Base-by-base conservation (phyloP, 352 stramenopile genomes). In the Phytophthora pisi region DNA sequence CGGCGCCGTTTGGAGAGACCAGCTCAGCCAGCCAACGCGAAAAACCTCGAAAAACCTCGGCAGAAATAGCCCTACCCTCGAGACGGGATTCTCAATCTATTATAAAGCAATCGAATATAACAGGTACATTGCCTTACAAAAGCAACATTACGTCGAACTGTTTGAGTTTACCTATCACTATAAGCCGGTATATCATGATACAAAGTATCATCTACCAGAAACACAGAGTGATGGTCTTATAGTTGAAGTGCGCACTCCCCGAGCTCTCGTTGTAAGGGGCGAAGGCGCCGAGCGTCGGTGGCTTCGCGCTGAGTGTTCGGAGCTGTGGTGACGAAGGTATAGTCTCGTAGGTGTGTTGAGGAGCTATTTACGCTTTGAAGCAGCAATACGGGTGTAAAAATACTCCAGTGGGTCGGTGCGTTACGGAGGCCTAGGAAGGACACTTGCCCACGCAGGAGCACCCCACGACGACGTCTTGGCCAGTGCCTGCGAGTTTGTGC, bases 11-110 rank as follows among this genome's bases (percentile, higher is more conserved):
- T 68, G 42, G 36, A 53, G 57, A 74, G 51, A 52, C 43, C 40
- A 65, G 62, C 68, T 62, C 72, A 76, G 68, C 72, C 72, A 79
- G 66, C 64, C 72, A 79, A 74, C 38, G 8, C 15, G 47, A 63
- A 77, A 73, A 77, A 77, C 69, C 69, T 77, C 46, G 60, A 61
- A 63, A 77, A 74, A 71, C 51, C 59, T 73, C 54, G 28, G n/a
- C 20, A 8, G 10, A 15, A 7, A 30, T 30, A 47, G 8, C 40
- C 64, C 64, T 66, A 66, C 5, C 50, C 57, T 3, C 49, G 20
- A 5, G n/a, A 58, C 13, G 6, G 42, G 18, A 42, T 1, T 55
- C 8, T 30, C 0, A 4, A 64, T 55, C 24, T 2, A 15, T 34
- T 31, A 51, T 1, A 13, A 18, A 38, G 47, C 5, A 16, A 43